Evolutionary conservation across 345 rosid genomes (phyloP), one percentile per base, ranked within the genome.

Genomic region (Corchorus olitorius): DNA sequence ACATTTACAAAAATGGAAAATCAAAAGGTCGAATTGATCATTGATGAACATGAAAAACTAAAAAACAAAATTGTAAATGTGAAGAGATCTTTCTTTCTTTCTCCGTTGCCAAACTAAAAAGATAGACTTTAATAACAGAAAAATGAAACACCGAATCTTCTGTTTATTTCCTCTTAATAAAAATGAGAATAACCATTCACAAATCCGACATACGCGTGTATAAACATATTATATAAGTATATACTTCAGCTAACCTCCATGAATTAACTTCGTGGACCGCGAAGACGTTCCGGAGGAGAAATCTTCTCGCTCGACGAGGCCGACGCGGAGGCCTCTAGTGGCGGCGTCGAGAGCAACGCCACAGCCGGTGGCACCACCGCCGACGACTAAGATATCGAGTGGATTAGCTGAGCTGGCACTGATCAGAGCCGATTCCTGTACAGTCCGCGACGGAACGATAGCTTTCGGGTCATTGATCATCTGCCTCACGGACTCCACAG

Each of bases 291-390:
- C 99, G 5, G 97, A 93, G 33, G 98, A 83, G 86, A 96, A 96
- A 80, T 96, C 99, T 77, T 96, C 99, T 20, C 99, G 85, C 87
- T 96, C 99, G 0, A 93, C 97, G 8, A 96, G 87, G 14, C 98
- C 99, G 48, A 93, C 99, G 19, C 92, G 94, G 61, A 93, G 94
- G 13, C 97, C 98, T 56, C 99, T 89, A 13, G 99, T 85, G 49
- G 65, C 89, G 59, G 97, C 99, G 75, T 96, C 99, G 6, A 93
- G 98, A 54, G 99, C 99, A 34, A 91, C 99, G 3, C 99, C 98
- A 58, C 86, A 82, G n/a, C 99, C 99, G 5, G 99, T 93, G 82
- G 98, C 99, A 69, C 99, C 99, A 54, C 99, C 97, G 27, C 99
- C 98, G 8, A 96, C 86, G 17, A 96, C 94, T 50, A 96, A 95